Percentiles rank a stretch among this genome's conserved stretches.
Evolutionary conservation across 192 early-diverging fungal genomes (phyloP).

Genomic region (Lobosporangium transversale): DNA sequence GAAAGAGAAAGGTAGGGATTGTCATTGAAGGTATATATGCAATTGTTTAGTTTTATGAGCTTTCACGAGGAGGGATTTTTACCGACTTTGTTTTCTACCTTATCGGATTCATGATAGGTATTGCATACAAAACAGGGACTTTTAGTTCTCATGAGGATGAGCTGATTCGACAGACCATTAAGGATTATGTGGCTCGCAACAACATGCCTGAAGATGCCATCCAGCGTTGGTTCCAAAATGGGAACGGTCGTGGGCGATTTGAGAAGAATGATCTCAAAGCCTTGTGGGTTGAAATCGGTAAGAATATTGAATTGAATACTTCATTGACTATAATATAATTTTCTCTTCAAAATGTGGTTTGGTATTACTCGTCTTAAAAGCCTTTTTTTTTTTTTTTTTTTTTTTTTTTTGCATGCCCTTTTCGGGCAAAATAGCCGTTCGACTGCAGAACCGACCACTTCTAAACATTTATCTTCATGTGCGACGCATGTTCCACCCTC

Average conservation of each 20-base stretch:
- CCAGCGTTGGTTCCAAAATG: conserved; percentile 48
- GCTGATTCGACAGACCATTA: conserved; percentile 39
- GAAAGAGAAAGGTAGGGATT: conserved; percentile 41
- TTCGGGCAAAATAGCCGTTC: conserved; percentile 22
- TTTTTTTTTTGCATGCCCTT: not conserved
- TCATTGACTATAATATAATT: no score
- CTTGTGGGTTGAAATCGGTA: conserved; percentile 51
- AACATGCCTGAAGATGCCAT: conserved; percentile 49
- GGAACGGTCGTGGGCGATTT: conserved; percentile 44
- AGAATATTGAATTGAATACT: no score
- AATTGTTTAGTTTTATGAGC: no score
- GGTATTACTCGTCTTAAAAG: no score
- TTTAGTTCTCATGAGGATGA: conserved; percentile 50
- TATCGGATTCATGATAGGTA: no score
- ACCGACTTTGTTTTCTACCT: no score
- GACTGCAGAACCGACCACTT: conserved; percentile 38
- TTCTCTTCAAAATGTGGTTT: no score
- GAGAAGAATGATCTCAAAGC: conserved; percentile 53
- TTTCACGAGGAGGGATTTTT: no score
- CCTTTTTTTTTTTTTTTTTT: no score
- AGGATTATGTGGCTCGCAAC: conserved; percentile 34
- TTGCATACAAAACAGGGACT: conserved; percentile 41
- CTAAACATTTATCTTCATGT: conserved; percentile 52
- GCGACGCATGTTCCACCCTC: conserved; percentile 51
- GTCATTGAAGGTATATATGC: not conserved